Percentiles rank a stretch among this genome's conserved stretches.
Conservation (phyloP, 2,329 filamentous ascomycete genomes). For the Lecanoromycetidae sp. region DNA sequence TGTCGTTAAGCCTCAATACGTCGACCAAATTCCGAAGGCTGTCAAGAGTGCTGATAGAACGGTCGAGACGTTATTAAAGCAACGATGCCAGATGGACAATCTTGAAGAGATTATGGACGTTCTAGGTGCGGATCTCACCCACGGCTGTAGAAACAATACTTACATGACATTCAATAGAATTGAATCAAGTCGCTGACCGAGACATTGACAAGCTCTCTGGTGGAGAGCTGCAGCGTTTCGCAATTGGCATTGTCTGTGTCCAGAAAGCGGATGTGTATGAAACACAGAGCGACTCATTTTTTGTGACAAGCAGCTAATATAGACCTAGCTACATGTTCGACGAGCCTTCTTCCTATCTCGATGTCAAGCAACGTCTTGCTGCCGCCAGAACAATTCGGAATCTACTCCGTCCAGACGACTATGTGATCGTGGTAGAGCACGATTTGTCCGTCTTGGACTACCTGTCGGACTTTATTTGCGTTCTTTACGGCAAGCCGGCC, state of each 20-base stretch:
- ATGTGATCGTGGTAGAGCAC: constrained; percentile 98
- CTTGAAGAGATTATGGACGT: constrained; percentile 69
- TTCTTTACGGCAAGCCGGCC: constrained; percentile 88
- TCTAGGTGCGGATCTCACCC: constrained; percentile 40
- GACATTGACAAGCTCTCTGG: constrained; percentile 84
- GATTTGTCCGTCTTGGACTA: constrained; percentile 98
- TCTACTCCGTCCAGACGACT: constrained; percentile 76
- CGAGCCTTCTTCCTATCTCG: constrained; percentile 95
- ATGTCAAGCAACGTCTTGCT: constrained; percentile 96
- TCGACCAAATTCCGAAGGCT: constrained; percentile 92
- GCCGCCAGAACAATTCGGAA: constrained; percentile 88
- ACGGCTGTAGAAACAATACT: constrained; percentile 10
- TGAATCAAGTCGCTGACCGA: constrained; percentile 81
- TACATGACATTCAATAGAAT: constrained; percentile 41
- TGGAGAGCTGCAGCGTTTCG: constrained; percentile 96
- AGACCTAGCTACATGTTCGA: constrained; percentile 81
- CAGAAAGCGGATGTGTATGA: constrained; percentile 80
- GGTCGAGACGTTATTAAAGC: constrained; percentile 66
- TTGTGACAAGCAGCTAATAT: neutral
- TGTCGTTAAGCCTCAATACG: constrained; percentile 97
- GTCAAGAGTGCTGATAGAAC: constrained; percentile 70
- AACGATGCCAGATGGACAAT: constrained; percentile 65
- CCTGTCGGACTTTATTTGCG: constrained; percentile 95
- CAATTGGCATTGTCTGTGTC: constrained; percentile 89
- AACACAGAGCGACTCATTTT: neutral